These are phyloP conservation scores for Amanita pallidorosea DNA, from an alignment of 768 basidiomycete species.

Conservation along the genomic window DNA sequence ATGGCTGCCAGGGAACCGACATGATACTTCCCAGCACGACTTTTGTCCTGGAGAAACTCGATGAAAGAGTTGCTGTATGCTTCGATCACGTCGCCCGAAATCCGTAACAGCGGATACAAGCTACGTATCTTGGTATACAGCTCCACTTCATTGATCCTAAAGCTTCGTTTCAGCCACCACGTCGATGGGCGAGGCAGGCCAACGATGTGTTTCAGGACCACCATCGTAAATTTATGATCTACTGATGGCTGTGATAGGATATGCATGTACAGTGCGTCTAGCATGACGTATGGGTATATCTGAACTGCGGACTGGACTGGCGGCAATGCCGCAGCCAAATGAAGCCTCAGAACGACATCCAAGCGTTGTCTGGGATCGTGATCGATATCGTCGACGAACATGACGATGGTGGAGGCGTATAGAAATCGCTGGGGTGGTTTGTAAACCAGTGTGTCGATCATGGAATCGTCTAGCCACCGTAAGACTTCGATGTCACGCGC, in stretches of 20 bases:
- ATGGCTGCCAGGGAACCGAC: not conserved
- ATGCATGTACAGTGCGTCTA: not conserved
- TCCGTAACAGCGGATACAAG: not conserved
- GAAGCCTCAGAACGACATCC: not conserved
- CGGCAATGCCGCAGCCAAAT: no score
- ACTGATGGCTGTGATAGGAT: not conserved
- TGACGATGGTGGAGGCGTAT: not conserved
- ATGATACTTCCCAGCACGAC: not conserved
- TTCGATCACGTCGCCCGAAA: not conserved
- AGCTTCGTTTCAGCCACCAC: not conserved
- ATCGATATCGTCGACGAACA: not conserved
- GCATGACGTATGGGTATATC: not conserved
- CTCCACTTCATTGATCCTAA: not conserved
- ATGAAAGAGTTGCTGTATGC: not conserved
- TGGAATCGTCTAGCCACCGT: not conserved
- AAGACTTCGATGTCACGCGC: not conserved
- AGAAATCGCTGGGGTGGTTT: not conserved
- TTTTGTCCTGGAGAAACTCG: not conserved
- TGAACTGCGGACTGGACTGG: no score
- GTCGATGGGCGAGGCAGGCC: not conserved
- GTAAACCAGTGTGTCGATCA: not conserved
- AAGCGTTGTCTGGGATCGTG: not conserved
- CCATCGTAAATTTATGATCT: not conserved
- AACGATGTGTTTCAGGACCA: not conserved
- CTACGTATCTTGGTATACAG: not conserved